Base-by-base conservation (phyloP, 495 filamentous ascomycete species). In the Penicillium cinerascens region DNA sequence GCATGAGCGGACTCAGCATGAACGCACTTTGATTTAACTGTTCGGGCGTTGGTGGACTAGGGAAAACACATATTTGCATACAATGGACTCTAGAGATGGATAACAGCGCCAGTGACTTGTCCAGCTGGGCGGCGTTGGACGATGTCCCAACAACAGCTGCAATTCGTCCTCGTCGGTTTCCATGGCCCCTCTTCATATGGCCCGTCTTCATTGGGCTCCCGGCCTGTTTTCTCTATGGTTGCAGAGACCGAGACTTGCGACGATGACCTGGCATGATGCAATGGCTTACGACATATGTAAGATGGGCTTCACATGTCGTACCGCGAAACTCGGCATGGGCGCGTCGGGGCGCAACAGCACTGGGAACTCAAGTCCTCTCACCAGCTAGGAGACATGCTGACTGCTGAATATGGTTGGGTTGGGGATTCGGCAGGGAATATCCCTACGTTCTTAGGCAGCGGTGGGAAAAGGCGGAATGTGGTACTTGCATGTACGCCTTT, bases 1-100 rank as follows among this genome's bases (percentile, higher is more conserved):
- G 69, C 75, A 57, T 88, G 73, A 85, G 52, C 58, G 16, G n/a
- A 9, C 2, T 23, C 21, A 41, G 16, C 42, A 47, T 42, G 25
- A 37, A 11, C n/a, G 39, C 21, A 40, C 41, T 47, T 51, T 53
- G 42, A 21, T 49, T 38, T 52, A 39, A 45, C 15, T 36, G 45
- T 52, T 47, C 26, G 23, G 58, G 58, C 58, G 58, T 61, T 61
- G 49, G 51, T 47, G 51, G 44, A 44, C 44, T 57, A 40, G 47
- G 22, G 29, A 44, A 51, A 36, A 37, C 29, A 33, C 37, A 15
- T 27, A 51, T 49, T 60, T 60, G 55, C 55, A 58, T 58, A 46
- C 51, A 36, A 47, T 41, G 47, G 25, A 43, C 52, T 33, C 35
- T 54, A 33, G 38, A 33, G 25, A 49, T 10, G 25, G 21, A 38